phyloP scores from a whole-genome alignment of 306 rosid species.

The Biancaea sappan region DNA sequence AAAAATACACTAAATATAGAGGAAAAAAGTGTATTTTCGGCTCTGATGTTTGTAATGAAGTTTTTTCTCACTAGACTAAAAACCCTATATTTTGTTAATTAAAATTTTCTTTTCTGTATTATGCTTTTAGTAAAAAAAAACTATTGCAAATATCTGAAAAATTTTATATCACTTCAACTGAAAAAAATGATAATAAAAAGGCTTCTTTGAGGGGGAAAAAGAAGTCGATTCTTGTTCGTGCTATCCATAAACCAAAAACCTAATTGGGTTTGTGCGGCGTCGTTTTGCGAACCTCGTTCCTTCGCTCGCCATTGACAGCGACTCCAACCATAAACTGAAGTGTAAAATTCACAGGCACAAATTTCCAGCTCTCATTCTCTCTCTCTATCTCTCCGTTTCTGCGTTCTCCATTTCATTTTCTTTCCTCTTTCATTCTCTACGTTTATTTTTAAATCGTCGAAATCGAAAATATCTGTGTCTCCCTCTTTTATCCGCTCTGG shows the following conservation, averaged over 20 bases:
- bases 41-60: no score
- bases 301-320: neutral
- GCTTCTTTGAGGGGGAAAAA: no score
- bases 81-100: no score
- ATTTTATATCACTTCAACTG: no score
- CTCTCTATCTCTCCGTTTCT: neutral
- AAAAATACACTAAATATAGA: no score
- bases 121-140: no score
- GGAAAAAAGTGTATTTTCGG: no score
- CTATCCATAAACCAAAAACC: neutral
- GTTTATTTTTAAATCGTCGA: neutral
- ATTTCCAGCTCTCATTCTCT: neutral
- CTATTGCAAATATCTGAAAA: no score
- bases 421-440: neutral
- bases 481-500: slow-evolving; percentile 4
- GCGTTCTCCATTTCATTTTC: neutral
- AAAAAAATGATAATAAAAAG: no score
- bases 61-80: no score
- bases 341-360: slow-evolving; percentile 10
- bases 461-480: neutral
- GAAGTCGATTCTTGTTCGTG: no score
- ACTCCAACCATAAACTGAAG: neutral
- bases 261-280: neutral
- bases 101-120: no score
- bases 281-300: neutral